Evolutionary conservation across 208 protist species (phyloP), one percentile per base, ranked within the genome.

Genomic region (Trypanosoma lewisi): DNA sequence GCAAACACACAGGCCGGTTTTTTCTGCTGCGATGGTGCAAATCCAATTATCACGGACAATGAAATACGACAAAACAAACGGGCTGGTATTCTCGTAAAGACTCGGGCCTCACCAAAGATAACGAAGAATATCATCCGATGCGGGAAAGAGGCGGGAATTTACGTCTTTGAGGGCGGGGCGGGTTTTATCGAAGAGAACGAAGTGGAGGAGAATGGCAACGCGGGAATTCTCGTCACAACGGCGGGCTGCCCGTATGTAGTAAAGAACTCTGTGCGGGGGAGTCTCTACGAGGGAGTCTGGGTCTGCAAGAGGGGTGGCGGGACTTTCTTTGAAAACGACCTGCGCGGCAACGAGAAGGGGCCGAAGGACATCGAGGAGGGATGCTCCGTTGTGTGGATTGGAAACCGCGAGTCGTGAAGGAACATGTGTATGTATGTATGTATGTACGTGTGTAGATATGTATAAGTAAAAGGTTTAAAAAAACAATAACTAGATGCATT

Each of bases 221-320:
- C 90, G 6, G 90, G 90, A 1, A 49, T 96, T 42, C 83, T 96
- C 12, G 90, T 96, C 52, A 94, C 90, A 3, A 87, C 85, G 1
- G 50, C 64, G 4, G 83, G 85, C 28, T 67, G 50, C 34, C 87
- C 86, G 23, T 73, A 87, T 72, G 83, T 93, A 0, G 80, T 89
- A 11, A 70, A 77, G 42, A 96, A 96, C 77, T 78, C 53, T 1
- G 63, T 96, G 47, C 63, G 62, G 23, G 73, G 77, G 5, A 96
- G 94, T 72, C 65, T 76, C 37, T 95, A 93, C 63, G 90, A 96
- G 61, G 90, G 90, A 17, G 75, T 96, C 4, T 96, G 90, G 87
- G 82, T 96, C 41, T 96, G 90, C 72, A 91, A 91, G 57, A 67
- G 49, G 21, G 90, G 90, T 14, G 64, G 75, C 34, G 87, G 87